Evolutionary conservation across 75 land plant species (phyloP).

Genomic region (Cupressus sempervirens): DNA sequence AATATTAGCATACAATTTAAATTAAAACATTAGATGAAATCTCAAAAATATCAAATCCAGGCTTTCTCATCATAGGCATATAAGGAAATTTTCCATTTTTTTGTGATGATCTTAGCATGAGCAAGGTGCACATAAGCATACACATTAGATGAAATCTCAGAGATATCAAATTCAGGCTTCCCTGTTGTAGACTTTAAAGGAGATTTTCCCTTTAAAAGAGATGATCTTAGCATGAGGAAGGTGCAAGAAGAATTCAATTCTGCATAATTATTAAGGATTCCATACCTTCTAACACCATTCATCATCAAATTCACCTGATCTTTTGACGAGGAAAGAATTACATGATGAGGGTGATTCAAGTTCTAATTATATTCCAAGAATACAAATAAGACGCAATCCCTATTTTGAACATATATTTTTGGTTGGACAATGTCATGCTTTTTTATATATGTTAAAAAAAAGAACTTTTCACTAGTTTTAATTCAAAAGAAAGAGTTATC

Average conservation of each 20-base stretch:
- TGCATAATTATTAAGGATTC: background rate
- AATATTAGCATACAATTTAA: background rate
- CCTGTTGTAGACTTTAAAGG: background rate
- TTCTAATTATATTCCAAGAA: background rate
- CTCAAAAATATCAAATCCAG: background rate
- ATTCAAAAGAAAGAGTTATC: slow-evolving; percentile 7
- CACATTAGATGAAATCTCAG: background rate
- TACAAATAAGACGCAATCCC: background rate
- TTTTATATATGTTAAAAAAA: background rate
- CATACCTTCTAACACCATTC: background rate
- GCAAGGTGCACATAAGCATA: background rate
- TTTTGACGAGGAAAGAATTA: background rate
- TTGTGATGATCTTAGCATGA: background rate
- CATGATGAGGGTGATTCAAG: background rate
- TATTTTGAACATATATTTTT: background rate
- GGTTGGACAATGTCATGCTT: background rate
- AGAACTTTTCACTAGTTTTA: background rate
- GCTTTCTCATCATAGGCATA: background rate
- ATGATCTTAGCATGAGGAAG: background rate
- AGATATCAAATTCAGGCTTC: background rate
- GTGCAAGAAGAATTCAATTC: background rate
- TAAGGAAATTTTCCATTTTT: background rate
- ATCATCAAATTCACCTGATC: background rate
- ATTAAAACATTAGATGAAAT: background rate
- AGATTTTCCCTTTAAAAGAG: too few relatives aligned